phyloP scores from a whole-genome alignment of 148 eudicot species.

The Amaranthus cruentus region DNA sequence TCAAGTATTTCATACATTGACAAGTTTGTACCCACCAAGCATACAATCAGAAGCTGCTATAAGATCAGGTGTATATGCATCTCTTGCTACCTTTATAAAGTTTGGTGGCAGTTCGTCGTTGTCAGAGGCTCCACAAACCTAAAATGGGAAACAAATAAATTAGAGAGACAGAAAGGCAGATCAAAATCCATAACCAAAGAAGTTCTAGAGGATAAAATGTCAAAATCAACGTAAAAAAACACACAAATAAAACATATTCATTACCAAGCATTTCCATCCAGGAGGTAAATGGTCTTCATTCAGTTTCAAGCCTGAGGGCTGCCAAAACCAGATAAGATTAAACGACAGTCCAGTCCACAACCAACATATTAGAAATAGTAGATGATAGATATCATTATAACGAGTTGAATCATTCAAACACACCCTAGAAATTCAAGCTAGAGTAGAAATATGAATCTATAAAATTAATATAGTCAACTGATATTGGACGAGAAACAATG shows the following conservation, averaged over 20 bases:
- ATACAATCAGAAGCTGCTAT: conserved; percentile 99
- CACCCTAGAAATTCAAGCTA: background rate
- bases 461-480: no score
- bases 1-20: background rate
- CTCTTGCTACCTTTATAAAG: conserved; percentile 77
- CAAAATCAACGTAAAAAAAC: background rate
- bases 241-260: background rate
- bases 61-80: conserved; percentile 86
- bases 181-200: background rate
- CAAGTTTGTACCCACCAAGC: conserved; percentile 70
- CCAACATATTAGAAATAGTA: background rate
- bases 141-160: background rate
- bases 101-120: conserved; percentile 67
- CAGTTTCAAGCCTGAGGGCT: conserved; percentile 93
- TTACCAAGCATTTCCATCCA: conserved; percentile 94
- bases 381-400: background rate
- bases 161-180: background rate
- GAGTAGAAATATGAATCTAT: no score
- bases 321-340: conserved; percentile 27
- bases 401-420: background rate
- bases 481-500: no score
- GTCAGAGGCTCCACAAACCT: conserved; percentile 97
- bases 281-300: conserved; percentile 76
- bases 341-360: background rate
- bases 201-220: background rate